Percentiles rank a stretch among this genome's conserved stretches.
These are phyloP conservation scores for Saccharomyces pastorianus DNA, from an alignment of 1,139 yeast species.

Conservation along the genomic window DNA sequence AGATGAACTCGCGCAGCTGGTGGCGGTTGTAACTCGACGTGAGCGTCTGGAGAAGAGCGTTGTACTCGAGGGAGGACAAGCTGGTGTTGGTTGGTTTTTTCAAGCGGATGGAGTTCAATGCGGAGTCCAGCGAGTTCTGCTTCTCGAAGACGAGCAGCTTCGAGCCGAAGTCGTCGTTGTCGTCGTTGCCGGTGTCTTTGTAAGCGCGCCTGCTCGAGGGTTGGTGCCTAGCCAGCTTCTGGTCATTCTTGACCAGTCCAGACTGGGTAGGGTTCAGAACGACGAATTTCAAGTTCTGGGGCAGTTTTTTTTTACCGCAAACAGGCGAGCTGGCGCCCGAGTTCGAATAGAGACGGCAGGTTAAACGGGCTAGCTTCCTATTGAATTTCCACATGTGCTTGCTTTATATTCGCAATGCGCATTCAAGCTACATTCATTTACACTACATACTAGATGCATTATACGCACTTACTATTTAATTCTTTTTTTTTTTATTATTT, in stretches of 20 bases:
- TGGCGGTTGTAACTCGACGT: constrained; percentile 4
- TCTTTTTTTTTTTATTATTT: neutral
- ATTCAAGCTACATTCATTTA: neutral
- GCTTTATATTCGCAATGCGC: neutral
- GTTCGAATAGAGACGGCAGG: neutral
- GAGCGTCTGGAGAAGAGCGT: neutral
- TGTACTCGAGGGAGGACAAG: neutral
- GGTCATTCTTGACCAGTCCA: constrained; percentile 12
- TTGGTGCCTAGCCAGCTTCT: neutral
- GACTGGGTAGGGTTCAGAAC: constrained; percentile 25
- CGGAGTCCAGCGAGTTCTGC: neutral
- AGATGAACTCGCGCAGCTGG: neutral
- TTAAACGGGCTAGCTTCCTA: neutral
- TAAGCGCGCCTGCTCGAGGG: neutral
- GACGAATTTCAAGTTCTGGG: constrained; percentile 21
- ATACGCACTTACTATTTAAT: too few relatives aligned
- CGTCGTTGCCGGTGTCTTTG: neutral
- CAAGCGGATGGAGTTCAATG: neutral
- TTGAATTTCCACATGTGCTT: neutral
- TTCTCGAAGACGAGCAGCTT: neutral
- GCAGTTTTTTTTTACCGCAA: constrained; percentile 24
- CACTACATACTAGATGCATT: too few relatives aligned
- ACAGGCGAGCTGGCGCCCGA: neutral
- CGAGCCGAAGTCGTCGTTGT: neutral
- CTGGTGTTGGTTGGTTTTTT: neutral